These are phyloP conservation scores for Apiospora kogelbergensis DNA, from an alignment of 2,329 filamentous ascomycete species.

Conservation along the genomic window DNA sequence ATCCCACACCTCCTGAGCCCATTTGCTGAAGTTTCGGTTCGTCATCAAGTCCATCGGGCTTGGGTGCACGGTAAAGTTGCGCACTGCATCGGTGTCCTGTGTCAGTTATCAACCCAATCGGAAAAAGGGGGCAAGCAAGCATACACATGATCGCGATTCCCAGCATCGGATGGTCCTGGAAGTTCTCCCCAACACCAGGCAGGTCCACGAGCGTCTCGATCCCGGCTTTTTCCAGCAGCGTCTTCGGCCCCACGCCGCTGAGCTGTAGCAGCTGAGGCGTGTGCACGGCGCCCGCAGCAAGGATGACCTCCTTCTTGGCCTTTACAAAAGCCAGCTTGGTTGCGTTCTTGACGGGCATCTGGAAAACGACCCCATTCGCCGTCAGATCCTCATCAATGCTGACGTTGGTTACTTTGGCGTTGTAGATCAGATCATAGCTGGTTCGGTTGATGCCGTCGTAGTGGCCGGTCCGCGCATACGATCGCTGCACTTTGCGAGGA, in stretches of 20 bases:
- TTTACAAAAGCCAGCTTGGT: background rate
- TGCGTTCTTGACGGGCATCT: background rate
- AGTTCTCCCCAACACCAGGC: conserved; percentile 21
- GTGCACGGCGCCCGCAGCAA: conserved; percentile 25
- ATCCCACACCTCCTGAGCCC: conserved; percentile 8
- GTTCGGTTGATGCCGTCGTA: conserved; percentile 9
- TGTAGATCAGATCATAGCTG: conserved; percentile 3
- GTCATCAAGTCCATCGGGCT: conserved; percentile 2
- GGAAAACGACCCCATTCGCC: background rate
- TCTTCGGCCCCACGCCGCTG: conserved; percentile 31
- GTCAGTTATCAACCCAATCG: conserved; percentile 35
- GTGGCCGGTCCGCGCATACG: conserved; percentile 11
- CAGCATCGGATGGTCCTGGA: conserved; percentile 22
- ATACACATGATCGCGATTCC: background rate
- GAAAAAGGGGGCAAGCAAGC: conserved; percentile 22
- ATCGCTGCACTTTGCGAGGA: background rate
- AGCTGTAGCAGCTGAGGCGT: conserved; percentile 38
- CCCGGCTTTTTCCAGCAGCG: conserved; percentile 14
- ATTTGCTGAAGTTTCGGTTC: conserved; percentile 2
- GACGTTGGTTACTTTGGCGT: conserved; percentile 2
- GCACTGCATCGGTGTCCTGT: conserved; percentile 20
- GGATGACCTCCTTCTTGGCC: conserved; percentile 25
- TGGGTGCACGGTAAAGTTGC: conserved; percentile 12
- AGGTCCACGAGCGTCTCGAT: conserved; percentile 15
- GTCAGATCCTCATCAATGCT: background rate